These are phyloP conservation scores for Aureobasidium namibiae DNA, from an alignment of 2,329 filamentous ascomycete species.

Conservation along the genomic window DNA sequence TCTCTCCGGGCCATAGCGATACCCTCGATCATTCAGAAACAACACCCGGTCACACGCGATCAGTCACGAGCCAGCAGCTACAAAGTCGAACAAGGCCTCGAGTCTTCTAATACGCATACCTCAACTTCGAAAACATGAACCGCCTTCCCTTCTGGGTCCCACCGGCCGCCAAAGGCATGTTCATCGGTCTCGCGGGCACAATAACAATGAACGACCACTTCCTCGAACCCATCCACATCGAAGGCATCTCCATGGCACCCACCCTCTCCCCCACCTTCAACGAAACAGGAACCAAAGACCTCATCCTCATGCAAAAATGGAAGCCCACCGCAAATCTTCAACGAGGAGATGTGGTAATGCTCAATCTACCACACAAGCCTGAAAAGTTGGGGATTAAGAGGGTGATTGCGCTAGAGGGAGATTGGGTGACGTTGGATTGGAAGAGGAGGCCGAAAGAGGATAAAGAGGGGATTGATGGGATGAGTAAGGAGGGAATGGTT, in stretches of 20 bases:
- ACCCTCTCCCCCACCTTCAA: slow-evolving; percentile 35
- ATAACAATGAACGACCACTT: slow-evolving; percentile 34
- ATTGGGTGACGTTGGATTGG: slow-evolving; percentile 57
- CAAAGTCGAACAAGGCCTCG: neutral
- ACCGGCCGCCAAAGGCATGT: neutral
- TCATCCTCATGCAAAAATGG: slow-evolving; percentile 30
- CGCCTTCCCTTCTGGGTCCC: neutral
- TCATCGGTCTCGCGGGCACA: slow-evolving; percentile 14
- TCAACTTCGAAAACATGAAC: neutral
- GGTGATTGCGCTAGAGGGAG: slow-evolving; percentile 72
- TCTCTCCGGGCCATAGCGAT: neutral
- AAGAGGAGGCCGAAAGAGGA: slow-evolving; percentile 29
- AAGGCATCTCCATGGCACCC: slow-evolving; percentile 38
- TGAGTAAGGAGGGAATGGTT: slow-evolving; percentile 18
- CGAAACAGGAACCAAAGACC: slow-evolving; percentile 31
- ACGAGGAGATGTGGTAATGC: slow-evolving; percentile 38
- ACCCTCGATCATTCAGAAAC: neutral
- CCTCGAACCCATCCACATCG: slow-evolving; percentile 29
- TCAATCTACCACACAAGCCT: slow-evolving; percentile 54
- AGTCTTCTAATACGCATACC: neutral
- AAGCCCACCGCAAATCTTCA: slow-evolving; percentile 22
- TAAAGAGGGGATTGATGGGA: slow-evolving; percentile 19
- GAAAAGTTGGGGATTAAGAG: slow-evolving; percentile 69
- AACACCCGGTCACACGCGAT: neutral
- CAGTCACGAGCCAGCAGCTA: neutral